A percentile compares a stretch with the other conserved stretches of the same genome.
Conservation (phyloP, 768 basidiomycete species). For the Lentinula lateritia region DNA sequence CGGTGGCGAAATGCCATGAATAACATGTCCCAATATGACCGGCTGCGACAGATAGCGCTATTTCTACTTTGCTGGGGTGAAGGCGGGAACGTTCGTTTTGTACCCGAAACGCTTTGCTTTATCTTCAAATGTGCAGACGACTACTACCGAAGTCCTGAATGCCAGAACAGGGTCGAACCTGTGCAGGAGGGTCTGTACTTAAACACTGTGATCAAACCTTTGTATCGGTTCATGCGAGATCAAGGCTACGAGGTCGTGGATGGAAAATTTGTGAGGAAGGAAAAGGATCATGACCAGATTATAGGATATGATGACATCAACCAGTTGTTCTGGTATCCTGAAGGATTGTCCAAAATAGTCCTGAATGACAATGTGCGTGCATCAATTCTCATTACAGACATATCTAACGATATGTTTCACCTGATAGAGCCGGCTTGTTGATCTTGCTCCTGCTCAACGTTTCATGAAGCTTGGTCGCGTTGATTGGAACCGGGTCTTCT, state of each 20-base stretch:
- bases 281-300: constrained; percentile 92
- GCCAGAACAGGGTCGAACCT: constrained; percentile 89
- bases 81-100: constrained; percentile 94
- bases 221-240: constrained; percentile 94
- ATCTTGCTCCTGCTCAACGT: constrained; percentile 86
- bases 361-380: constrained; percentile 74
- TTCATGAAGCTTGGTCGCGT: constrained; percentile 90
- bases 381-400: neutral
- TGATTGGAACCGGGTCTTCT: constrained; percentile 93
- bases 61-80: constrained; percentile 98
- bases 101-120: constrained; percentile 96
- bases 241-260: constrained; percentile 96
- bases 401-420: neutral
- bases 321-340: constrained; percentile 99
- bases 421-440: constrained; percentile 80
- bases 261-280: constrained; percentile 89
- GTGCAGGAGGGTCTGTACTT: constrained; percentile 95
- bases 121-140: constrained; percentile 99
- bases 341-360: constrained; percentile 91
- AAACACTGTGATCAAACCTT: constrained; percentile 84
- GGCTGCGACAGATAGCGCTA: constrained; percentile 92
- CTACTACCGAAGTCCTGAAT: constrained; percentile 97
- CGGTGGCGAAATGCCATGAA: constrained; percentile 99
- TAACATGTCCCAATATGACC: constrained; percentile 98
- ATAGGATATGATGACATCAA: constrained; percentile 99